Base-by-base conservation (phyloP, 176 grass and related monocot species). In the Cocos nucifera region DNA sequence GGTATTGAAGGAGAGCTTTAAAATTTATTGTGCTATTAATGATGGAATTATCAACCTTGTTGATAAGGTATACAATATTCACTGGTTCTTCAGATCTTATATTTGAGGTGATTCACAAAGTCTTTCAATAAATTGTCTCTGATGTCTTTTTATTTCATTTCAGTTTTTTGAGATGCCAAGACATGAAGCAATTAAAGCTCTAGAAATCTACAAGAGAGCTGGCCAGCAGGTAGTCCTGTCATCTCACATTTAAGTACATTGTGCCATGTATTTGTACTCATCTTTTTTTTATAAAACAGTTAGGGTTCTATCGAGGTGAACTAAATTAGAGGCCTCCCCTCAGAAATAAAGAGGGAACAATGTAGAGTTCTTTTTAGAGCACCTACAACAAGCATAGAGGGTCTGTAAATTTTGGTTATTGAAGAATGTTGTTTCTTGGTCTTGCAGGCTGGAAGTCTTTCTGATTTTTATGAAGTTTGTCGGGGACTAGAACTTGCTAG, bases 11-110 rank as follows among this genome's bases (percentile, higher is more conserved):
- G 91, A 96, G 77, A 96, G 91, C 69, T 96, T 96, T 70, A 90
- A 90, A 82, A 96, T 96, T 58, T 96, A 96, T 56, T 96, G 91
- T 77, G 69, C 91, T 20, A 87, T 96, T 65, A 96, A 96, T 53
- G 91, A 90, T 75, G 91, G 91, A 78, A 96, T 96, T 59, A 96
- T 96, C 77, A 96, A 96, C 75, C 91, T 96, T 85, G 83, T 96
- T 56, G 91, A 96, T 62, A 96, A 96, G 86, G 91, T 95, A 77
- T 53, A 50, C 32, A 50, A 17, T 28, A 63, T 28, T 69, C 76
- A 10, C 16, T 32, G 71, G 8, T 49, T 23, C 16, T 22, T 44
- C 35, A 14, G 35, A 44, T 44, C 35, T 12, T 44, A 44, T 44
- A 14, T 44, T 44, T 12, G 35, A 44, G 35, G 35, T 44, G 35